These are phyloP conservation scores for Pythium biforme DNA, from an alignment of 352 stramenopile genomes.

Conservation along the genomic window DNA sequence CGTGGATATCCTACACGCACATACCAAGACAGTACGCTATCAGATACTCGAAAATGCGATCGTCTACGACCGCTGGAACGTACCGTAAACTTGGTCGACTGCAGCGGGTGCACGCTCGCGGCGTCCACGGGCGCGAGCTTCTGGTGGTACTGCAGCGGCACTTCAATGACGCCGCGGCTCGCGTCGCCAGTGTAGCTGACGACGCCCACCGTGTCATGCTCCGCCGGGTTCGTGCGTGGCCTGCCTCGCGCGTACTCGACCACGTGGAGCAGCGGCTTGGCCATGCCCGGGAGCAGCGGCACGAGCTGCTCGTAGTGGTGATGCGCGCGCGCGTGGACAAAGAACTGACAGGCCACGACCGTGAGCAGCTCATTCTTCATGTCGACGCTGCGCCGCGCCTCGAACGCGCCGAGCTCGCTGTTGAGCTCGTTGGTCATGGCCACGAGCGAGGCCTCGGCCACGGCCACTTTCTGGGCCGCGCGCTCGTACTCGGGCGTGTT, in stretches of 20 bases:
- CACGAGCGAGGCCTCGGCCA: conserved; percentile 46
- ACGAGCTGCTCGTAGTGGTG: conserved; percentile 78
- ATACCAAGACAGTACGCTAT: background rate
- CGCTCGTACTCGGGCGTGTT: conserved; percentile 69
- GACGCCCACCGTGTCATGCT: conserved; percentile 48
- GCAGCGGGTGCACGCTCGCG: conserved; percentile 58
- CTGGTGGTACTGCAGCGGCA: conserved; percentile 50
- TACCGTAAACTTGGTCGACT: conserved; percentile 49
- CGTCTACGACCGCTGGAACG: background rate
- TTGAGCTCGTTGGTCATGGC: conserved; percentile 63
- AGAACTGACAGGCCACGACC: conserved; percentile 73
- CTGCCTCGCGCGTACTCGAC: conserved; percentile 48
- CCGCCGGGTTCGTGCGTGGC: conserved; percentile 45
- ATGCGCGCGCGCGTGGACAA: conserved; percentile 54
- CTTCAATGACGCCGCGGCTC: conserved; percentile 46
- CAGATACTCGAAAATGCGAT: background rate
- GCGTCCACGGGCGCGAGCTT: conserved; percentile 24
- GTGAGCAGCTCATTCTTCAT: conserved; percentile 82
- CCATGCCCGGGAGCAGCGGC: conserved; percentile 61
- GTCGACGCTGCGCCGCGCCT: conserved; percentile 54
- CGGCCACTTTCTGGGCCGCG: conserved; percentile 53
- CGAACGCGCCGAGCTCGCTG: conserved; percentile 56
- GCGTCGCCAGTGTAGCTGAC: conserved; percentile 51
- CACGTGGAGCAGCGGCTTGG: conserved; percentile 57
- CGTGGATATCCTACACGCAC: conserved; percentile 64